Conservation (phyloP, 345 rosid species). For the Arabidopsis suecica region DNA sequence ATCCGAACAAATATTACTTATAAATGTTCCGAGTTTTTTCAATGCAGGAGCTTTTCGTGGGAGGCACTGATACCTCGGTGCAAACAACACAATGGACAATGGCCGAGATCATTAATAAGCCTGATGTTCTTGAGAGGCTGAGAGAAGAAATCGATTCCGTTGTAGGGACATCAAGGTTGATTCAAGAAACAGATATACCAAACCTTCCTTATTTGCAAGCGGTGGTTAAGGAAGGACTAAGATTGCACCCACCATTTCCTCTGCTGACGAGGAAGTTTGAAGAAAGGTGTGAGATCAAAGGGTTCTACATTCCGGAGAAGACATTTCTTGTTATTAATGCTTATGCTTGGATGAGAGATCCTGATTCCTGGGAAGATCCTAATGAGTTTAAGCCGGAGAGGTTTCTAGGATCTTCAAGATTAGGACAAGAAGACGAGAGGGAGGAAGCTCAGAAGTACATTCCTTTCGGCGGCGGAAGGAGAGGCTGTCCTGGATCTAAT, state of each 20-base stretch:
- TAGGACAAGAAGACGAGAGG: conserved; percentile 9
- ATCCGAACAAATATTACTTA: neutral
- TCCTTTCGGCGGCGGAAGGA: conserved; percentile 11
- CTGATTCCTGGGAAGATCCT: conserved; percentile 17
- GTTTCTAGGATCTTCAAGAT: conserved; percentile 1
- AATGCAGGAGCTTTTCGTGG: conserved; percentile 8
- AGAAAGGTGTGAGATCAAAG: conserved; percentile 6
- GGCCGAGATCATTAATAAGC: conserved; percentile 3
- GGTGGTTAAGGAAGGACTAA: neutral
- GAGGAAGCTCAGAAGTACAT: neutral
- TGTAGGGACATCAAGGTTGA: conserved; percentile 10
- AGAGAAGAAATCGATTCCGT: neutral
- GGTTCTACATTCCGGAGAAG: neutral
- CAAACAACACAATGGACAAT: conserved; percentile 15
- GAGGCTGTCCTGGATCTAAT: conserved; percentile 17
- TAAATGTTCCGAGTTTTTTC: neutral
- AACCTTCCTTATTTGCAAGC: conserved; percentile 22
- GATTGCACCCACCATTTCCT: conserved; percentile 9
- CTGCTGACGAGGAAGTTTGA: neutral
- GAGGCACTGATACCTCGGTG: conserved; percentile 8
- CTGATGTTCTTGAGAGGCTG: neutral
- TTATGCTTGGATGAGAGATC: conserved; percentile 15
- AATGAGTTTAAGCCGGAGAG: conserved; percentile 10
- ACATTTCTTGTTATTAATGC: conserved; percentile 14
- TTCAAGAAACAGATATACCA: conserved; percentile 8